Conservation (phyloP, 345 rosid genomes). For the Eucalyptus urophylla region DNA sequence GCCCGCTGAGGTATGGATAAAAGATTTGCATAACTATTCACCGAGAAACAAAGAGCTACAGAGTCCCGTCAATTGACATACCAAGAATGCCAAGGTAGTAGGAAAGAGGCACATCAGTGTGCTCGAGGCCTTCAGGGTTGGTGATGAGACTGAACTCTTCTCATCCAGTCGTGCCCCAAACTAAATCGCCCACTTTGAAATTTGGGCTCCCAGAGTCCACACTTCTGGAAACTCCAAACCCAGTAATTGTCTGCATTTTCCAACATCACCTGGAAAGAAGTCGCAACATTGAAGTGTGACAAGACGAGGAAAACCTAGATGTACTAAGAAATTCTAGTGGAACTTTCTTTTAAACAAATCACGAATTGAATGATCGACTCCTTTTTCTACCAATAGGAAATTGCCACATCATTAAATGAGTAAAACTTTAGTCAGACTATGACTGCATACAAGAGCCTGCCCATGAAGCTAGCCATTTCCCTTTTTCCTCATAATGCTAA, state of each 20-base stretch:
- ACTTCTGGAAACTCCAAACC: constrained; percentile 62
- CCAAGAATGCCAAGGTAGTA: constrained; percentile 75
- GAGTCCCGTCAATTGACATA: background rate
- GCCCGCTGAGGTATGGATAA: background rate
- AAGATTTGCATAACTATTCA: background rate
- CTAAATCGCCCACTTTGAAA: constrained; percentile 41
- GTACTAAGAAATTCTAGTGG: background rate
- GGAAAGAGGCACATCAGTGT: constrained; percentile 43
- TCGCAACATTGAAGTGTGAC: background rate
- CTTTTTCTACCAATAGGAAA: background rate
- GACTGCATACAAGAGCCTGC: background rate
- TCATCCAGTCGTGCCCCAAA: constrained; percentile 62
- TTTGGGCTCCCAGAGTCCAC: constrained; percentile 47
- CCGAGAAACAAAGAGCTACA: background rate
- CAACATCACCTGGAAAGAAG: background rate
- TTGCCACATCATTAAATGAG: background rate
- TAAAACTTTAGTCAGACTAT: background rate
- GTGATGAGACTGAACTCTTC: constrained; percentile 61
- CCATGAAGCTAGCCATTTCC: background rate
- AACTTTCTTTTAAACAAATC: background rate
- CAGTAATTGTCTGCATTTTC: constrained; percentile 42
- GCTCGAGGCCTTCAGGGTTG: constrained; percentile 18
- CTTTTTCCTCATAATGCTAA: background rate
- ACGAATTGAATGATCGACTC: background rate
- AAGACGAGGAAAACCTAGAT: background rate